Conservation (phyloP, 1,284 basidiomycete genomes). For the Tausonia pullulans region DNA sequence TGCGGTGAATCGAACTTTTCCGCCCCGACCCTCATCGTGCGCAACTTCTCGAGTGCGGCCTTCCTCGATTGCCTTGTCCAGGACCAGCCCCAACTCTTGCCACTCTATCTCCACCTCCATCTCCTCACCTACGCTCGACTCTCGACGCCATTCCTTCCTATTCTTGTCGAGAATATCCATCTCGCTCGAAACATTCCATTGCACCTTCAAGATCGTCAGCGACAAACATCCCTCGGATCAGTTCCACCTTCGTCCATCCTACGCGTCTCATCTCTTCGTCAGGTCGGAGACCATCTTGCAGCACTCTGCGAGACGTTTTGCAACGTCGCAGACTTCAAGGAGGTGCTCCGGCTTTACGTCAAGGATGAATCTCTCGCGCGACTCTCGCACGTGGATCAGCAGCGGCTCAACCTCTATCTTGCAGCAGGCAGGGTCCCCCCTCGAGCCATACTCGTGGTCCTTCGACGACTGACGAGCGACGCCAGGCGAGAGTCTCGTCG, state of each 20-base stretch:
- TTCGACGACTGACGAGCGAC: too few relatives aligned
- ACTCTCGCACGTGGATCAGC: too few relatives aligned
- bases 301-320: too few relatives aligned
- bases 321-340: too few relatives aligned
- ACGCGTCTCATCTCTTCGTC: slow-evolving; percentile 20
- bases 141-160: too few relatives aligned
- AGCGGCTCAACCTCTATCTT: too few relatives aligned
- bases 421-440: too few relatives aligned
- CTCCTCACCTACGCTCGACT: neutral
- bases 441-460: too few relatives aligned
- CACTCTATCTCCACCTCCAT: slow-evolving; percentile 7
- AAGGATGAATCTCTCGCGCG: too few relatives aligned
- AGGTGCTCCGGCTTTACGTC: too few relatives aligned
- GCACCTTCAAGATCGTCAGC: neutral
- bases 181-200: neutral
- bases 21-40: neutral
- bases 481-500: too few relatives aligned
- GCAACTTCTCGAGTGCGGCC: neutral
- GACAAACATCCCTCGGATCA: neutral
- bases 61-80: slow-evolving; percentile 12
- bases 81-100: slow-evolving; percentile 10
- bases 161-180: too few relatives aligned
- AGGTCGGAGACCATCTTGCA: neutral
- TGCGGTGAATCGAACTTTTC: neutral
- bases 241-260: neutral